Evolutionary conservation across 345 rosid genomes (phyloP).

Genomic region (Eucalyptus victrix): DNA sequence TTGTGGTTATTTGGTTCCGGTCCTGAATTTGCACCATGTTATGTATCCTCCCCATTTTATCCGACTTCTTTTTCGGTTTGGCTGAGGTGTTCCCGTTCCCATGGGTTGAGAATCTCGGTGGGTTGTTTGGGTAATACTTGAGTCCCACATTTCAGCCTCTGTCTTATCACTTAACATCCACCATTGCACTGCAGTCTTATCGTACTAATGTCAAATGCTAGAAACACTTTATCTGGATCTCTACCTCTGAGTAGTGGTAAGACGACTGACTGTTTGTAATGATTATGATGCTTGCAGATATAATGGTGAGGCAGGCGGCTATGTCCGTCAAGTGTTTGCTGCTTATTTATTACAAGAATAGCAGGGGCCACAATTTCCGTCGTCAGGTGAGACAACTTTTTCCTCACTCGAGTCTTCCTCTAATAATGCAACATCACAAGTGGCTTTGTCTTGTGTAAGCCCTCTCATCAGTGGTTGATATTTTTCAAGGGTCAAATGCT

Average conservation of each 20-base stretch:
- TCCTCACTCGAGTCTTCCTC: not conserved
- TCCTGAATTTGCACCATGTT: not conserved
- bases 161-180: not conserved
- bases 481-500: conserved; percentile 67
- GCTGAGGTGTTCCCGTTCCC: not conserved
- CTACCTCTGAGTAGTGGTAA: not conserved
- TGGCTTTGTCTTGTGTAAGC: not conserved
- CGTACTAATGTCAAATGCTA: not conserved
- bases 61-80: not conserved
- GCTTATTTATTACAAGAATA: conserved; percentile 45
- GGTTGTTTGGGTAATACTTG: not conserved
- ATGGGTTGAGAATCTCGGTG: not conserved
- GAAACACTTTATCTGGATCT: not conserved
- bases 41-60: not conserved
- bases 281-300: conserved; percentile 22
- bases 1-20: not conserved
- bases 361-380: conserved; percentile 34
- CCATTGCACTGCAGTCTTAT: not conserved
- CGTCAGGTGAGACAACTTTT: conserved; percentile 22
- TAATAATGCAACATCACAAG: not conserved
- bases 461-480: not conserved
- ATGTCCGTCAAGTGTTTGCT: conserved; percentile 47
- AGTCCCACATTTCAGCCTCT: not conserved
- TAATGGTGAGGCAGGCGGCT: conserved; percentile 40
- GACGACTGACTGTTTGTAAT: not conserved